phyloP scores from a whole-genome alignment of 1,284 basidiomycete species.

The Apiotrichum veenhuisii region DNA sequence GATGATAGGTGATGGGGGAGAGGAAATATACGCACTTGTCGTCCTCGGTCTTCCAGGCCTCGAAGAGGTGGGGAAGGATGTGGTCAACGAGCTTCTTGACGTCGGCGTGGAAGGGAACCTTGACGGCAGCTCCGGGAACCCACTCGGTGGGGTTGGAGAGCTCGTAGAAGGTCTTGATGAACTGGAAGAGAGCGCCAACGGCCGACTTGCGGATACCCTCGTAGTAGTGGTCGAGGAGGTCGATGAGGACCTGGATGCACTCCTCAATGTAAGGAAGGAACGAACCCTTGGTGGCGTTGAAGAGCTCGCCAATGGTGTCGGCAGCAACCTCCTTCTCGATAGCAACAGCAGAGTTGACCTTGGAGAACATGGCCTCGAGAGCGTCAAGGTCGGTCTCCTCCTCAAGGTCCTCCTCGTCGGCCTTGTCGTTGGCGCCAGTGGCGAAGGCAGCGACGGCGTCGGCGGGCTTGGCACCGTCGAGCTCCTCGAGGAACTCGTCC shows the following conservation, averaged over 20 bases:
- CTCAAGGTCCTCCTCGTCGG: slow-evolving; percentile 60
- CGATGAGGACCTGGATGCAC: slow-evolving; percentile 74
- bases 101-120: slow-evolving; percentile 62
- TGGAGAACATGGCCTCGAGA: slow-evolving; percentile 61
- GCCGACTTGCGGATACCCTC: slow-evolving; percentile 97
- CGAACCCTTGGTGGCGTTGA: slow-evolving; percentile 72
- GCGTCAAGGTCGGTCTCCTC: slow-evolving; percentile 76
- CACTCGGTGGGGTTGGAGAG: slow-evolving; percentile 78
- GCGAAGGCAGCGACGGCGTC: slow-evolving; percentile 55
- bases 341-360: slow-evolving; percentile 90
- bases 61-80: slow-evolving; percentile 71
- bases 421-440: slow-evolving; percentile 57
- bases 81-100: slow-evolving; percentile 80
- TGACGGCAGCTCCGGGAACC: slow-evolving; percentile 65
- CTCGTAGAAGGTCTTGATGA: slow-evolving; percentile 89
- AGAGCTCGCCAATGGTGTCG: slow-evolving; percentile 90
- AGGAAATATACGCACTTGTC: slow-evolving; percentile 74
- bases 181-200: slow-evolving; percentile 81
- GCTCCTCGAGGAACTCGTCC: slow-evolving; percentile 66
- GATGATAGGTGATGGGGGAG: slow-evolving; percentile 7
- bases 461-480: slow-evolving; percentile 35
- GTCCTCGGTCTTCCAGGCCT: slow-evolving; percentile 91
- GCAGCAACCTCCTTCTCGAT: slow-evolving; percentile 99
- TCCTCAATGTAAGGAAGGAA: slow-evolving; percentile 77
- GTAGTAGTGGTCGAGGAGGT: slow-evolving; percentile 88